phyloP scores from a whole-genome alignment of 2,329 filamentous ascomycete species.

The Scedosporium minutisporum region DNA sequence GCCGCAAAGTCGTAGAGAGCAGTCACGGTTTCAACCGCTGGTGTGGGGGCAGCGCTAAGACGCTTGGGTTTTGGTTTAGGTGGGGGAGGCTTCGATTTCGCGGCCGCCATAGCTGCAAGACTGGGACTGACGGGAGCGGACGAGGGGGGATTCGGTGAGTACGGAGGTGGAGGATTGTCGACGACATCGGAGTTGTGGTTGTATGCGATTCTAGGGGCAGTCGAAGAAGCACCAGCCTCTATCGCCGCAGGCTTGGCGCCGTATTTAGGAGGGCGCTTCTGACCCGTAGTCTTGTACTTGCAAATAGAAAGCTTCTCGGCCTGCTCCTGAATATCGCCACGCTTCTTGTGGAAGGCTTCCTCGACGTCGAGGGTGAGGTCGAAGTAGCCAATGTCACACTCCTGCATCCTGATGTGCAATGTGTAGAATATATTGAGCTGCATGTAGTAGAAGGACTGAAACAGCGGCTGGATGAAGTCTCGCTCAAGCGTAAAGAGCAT shows the following conservation, averaged over 20 bases:
- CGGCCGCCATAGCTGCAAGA: constrained; percentile 39
- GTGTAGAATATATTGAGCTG: constrained; percentile 99
- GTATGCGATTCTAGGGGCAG: constrained; percentile 16
- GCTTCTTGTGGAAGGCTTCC: constrained; percentile 81
- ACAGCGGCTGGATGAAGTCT: constrained; percentile 92
- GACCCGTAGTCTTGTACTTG: constrained; percentile 83
- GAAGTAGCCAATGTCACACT: constrained; percentile 95
- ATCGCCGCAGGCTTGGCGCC: constrained; percentile 42
- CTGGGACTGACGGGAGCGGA: constrained; percentile 22
- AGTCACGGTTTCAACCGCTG: constrained; percentile 67
- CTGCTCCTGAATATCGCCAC: constrained; percentile 75
- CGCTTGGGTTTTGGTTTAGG: constrained; percentile 69
- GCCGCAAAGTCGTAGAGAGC: constrained; percentile 95
- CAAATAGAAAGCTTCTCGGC: constrained; percentile 79
- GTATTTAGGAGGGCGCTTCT: constrained; percentile 50
- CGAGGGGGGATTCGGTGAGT: constrained; percentile 36
- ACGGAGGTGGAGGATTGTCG: constrained; percentile 58
- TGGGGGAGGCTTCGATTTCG: constrained; percentile 61
- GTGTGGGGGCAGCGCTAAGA: constrained; percentile 52
- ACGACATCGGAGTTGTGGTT: constrained; percentile 34
- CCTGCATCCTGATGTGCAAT: constrained; percentile 95
- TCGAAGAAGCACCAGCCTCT: constrained; percentile 33
- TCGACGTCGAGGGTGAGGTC: constrained; percentile 85
- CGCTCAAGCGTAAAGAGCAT: constrained; percentile 82
- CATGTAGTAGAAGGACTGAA: constrained; percentile 99